Evolutionary conservation across 2,329 filamentous ascomycete species (phyloP).

Genomic region (Talaromyces marneffei): DNA sequence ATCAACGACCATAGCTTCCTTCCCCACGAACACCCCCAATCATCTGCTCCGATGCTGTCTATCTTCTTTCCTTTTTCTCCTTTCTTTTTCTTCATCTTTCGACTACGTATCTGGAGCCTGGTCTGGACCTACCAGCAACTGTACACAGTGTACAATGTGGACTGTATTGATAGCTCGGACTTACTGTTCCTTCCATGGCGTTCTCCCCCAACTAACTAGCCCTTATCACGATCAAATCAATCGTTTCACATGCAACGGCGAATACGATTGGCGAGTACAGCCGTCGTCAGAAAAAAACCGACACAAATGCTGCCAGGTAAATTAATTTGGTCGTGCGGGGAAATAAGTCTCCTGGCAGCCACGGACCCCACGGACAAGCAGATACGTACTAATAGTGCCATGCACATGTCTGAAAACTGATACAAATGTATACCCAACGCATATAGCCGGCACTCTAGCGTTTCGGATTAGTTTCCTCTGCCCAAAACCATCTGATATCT

Average conservation of each 20-base stretch:
- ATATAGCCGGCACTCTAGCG: not conserved
- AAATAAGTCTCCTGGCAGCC: not conserved
- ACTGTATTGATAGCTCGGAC: not conserved
- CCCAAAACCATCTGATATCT: not conserved
- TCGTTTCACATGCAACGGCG: not conserved
- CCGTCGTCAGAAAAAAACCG: not conserved
- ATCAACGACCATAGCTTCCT: not conserved
- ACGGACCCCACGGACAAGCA: not conserved
- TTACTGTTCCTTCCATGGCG: not conserved
- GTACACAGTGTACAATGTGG: not conserved
- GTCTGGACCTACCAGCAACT: not conserved
- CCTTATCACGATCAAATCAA: not conserved
- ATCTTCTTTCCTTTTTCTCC: not conserved
- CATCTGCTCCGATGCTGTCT: not conserved
- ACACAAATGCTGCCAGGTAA: not conserved
- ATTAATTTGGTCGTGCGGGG: not conserved
- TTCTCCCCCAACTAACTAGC: not conserved
- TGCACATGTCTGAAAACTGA: not conserved
- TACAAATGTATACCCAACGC: not conserved
- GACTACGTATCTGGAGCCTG: not conserved
- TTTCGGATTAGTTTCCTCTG: not conserved
- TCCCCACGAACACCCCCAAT: conserved; percentile 3
- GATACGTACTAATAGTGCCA: not conserved
- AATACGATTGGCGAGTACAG: not conserved
- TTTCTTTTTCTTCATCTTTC: not conserved